Conservation (phyloP, 768 basidiomycete species). For the Trametes cinnabarina region DNA sequence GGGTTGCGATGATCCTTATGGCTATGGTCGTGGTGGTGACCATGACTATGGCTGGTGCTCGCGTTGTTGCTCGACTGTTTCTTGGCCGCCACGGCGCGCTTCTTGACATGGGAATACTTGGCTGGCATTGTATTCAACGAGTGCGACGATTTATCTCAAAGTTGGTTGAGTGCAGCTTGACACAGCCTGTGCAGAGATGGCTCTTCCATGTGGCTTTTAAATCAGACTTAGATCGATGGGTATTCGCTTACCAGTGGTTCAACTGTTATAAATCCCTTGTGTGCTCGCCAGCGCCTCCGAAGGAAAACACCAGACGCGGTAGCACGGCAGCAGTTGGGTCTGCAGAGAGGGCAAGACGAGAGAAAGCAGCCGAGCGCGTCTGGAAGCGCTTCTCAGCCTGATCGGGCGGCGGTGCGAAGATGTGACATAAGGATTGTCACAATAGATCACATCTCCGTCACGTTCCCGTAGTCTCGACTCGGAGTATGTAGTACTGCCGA, state of each 20-base stretch:
- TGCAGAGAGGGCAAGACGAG: not conserved
- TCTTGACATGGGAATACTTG: slow-evolving; percentile 76
- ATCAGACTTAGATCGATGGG: no score
- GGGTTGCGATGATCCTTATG: slow-evolving; percentile 36
- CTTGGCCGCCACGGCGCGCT: slow-evolving; percentile 49
- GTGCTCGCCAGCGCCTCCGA: no score
- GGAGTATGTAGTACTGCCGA: no score
- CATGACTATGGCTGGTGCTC: slow-evolving; percentile 1
- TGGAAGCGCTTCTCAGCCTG: not conserved
- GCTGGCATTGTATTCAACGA: slow-evolving; percentile 49
- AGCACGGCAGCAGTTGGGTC: not conserved
- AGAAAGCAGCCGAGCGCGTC: not conserved
- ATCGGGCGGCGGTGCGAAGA: not conserved
- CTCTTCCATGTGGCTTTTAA: no score
- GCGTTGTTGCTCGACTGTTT: slow-evolving; percentile 32
- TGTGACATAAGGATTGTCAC: not conserved
- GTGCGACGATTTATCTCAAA: no score
- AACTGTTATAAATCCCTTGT: not conserved
- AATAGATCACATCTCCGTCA: not conserved
- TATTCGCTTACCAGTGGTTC: no score
- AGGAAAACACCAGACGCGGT: no score
- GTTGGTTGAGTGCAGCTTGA: no score
- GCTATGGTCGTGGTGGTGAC: slow-evolving; percentile 33
- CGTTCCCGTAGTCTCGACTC: no score
- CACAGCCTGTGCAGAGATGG: no score